These are phyloP conservation scores for Hypoxylon crocopeplum DNA, from an alignment of 495 filamentous ascomycete genomes.

Conservation along the genomic window DNA sequence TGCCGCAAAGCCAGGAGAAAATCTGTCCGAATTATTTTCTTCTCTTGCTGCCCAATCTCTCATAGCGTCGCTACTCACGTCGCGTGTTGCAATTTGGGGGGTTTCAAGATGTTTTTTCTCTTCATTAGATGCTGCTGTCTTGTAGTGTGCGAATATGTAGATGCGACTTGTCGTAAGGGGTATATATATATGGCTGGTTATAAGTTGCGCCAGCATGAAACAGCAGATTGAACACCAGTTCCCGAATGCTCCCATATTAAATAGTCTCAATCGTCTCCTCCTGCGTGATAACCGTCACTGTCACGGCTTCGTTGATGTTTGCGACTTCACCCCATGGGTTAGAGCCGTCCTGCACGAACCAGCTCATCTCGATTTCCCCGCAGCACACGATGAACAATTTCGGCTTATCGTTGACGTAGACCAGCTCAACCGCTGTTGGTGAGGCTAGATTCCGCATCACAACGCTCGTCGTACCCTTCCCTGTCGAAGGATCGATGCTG, in stretches of 20 bases:
- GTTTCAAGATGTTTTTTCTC: background rate
- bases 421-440: conserved; percentile 37
- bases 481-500: conserved; percentile 32
- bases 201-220: conserved; percentile 23
- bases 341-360: conserved; percentile 33
- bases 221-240: conserved; percentile 9
- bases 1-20: background rate
- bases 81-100: background rate
- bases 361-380: conserved; percentile 39
- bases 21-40: background rate
- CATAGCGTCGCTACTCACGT: background rate
- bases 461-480: conserved; percentile 22
- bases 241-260: conserved; percentile 12
- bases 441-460: conserved; percentile 35
- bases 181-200: conserved; percentile 17
- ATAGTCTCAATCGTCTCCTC: conserved; percentile 21
- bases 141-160: background rate
- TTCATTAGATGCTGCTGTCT: conserved; percentile 1
- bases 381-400: conserved; percentile 42
- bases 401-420: conserved; percentile 22
- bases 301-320: conserved; percentile 36
- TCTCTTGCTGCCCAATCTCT: background rate
- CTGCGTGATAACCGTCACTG: conserved; percentile 31
- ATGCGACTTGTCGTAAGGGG: conserved; percentile 15
- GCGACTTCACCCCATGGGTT: conserved; percentile 39